Base-by-base conservation (phyloP, 805 yeast genomes). In the Myxozyma kluyveri region DNA sequence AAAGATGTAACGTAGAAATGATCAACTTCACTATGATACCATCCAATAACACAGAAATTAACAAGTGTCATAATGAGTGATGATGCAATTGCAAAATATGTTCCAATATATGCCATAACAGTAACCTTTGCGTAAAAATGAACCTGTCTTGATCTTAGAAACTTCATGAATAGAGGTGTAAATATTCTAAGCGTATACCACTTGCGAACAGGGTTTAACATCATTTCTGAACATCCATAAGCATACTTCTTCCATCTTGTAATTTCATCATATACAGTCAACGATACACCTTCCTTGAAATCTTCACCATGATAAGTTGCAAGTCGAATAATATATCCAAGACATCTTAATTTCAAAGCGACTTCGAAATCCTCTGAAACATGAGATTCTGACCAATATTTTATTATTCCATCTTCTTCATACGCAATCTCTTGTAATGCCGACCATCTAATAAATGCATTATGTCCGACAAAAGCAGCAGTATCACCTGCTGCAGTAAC, bases 341-440 rank as follows among this genome's bases (percentile, higher is more conserved):
- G 22, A 17, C 37, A 24, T 23, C 44, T 49, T 43, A 50, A 18
- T 39, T 45, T 50, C 23, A 50, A 38, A 23, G 54, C 38, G 24
- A 50, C 41, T 22, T 50, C 54, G 26, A 50, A 50, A 40, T 50
- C 54, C 42, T 50, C 54, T 26, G 54, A 50, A 31, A 50, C 54
- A 27, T 50, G 54, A 9, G 43, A 40, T 32, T 50, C 54, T 1
- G 50, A 45, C 54, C 54, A 50, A 32, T 44, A 50, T 38, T 45
- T 45, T 14, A 42, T 19, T 9, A 36, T 23, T 24, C 52, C 52
- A 18, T 45, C 50, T 7, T 40, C 46, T 29, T 18, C 27, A 29
- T 50, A 45, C n/a, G 54, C 45, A 27, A 50, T 39, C 38, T 50
- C 54, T 33, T 50, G 54, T 2, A 50, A 35, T 17, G 54, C 54